Evolutionary conservation across 2,329 filamentous ascomycete species (phyloP).

Genomic region (Diaporthe vexans): DNA sequence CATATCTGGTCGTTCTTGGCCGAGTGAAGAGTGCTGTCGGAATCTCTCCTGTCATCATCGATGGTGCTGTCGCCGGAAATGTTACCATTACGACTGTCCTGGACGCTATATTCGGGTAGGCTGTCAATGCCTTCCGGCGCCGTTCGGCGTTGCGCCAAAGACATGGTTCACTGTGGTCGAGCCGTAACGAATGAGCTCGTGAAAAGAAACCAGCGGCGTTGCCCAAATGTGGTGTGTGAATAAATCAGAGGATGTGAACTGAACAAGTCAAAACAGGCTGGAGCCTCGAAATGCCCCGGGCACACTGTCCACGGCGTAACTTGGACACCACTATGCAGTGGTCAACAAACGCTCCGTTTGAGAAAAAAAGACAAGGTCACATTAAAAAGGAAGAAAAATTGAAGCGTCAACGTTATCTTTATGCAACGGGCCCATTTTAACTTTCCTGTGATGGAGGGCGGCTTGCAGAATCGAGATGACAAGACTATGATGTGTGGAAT

Average conservation of each 20-base stretch:
- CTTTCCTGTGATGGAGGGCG: not conserved
- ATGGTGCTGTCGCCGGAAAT: not conserved
- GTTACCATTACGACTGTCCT: not conserved
- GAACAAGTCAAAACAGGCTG: not conserved
- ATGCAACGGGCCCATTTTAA: conserved; percentile 6
- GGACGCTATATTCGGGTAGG: not conserved
- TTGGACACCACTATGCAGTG: not conserved
- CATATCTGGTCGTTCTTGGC: conserved; percentile 36
- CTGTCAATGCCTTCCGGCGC: conserved; percentile 33
- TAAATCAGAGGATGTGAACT: not conserved
- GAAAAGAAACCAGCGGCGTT: too few species aligned
- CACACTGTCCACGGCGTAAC: not conserved
- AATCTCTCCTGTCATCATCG: not conserved
- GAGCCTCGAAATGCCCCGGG: not conserved
- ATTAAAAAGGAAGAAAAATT: not conserved
- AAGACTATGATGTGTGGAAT: conserved; percentile 20
- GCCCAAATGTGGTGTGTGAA: not conserved
- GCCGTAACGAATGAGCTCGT: not conserved
- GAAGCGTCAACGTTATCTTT: not conserved
- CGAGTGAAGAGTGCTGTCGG: not conserved
- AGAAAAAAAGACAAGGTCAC: not conserved
- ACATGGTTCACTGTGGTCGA: conserved; percentile 20
- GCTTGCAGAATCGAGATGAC: conserved; percentile 21
- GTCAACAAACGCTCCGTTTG: not conserved
- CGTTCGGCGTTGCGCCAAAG: conserved; percentile 40